These are phyloP conservation scores for Acmispon strigosus DNA, from an alignment of 306 rosid genomes.

Conservation along the genomic window DNA sequence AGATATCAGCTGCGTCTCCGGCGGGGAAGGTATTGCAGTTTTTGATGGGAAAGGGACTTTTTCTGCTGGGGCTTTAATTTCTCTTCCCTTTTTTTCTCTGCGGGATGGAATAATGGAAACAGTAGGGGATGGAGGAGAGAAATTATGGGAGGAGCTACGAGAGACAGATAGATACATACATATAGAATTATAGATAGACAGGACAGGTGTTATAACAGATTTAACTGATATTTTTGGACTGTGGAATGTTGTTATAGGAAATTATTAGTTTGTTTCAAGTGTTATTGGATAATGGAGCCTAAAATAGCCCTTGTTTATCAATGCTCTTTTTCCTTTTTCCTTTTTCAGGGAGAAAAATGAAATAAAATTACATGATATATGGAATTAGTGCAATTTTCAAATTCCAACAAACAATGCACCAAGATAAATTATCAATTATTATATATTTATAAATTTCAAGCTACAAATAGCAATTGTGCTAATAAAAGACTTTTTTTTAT, in stretches of 20 bases:
- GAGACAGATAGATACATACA: constrained; percentile 10
- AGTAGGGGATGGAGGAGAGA: constrained; percentile 44
- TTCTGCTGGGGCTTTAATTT: constrained; percentile 10
- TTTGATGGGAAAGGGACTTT: constrained; percentile 19
- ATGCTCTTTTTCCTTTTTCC: background rate
- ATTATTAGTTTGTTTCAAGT: background rate
- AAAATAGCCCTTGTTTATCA: too few relatives aligned
- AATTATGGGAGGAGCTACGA: constrained; percentile 44
- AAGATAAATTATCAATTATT: too few relatives aligned
- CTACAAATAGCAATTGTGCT: too few relatives aligned
- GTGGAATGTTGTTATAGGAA: too few relatives aligned
- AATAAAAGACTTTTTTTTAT: too few relatives aligned
- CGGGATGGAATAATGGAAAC: constrained; percentile 5
- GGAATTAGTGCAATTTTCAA: background rate
- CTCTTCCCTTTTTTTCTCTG: constrained; percentile 27
- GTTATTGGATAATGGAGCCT: background rate
- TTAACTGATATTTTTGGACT: background rate
- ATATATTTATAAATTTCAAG: too few relatives aligned
- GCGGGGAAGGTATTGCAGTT: constrained; percentile 42
- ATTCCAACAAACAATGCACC: too few relatives aligned
- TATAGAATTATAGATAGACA: background rate
- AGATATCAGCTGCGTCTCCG: constrained; percentile 74
- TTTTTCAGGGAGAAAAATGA: background rate
- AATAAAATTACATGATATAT: background rate
- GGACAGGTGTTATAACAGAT: constrained; percentile 10